These are phyloP conservation scores for Irpex rosettiformis DNA, from an alignment of 1,284 basidiomycete genomes.

Conservation along the genomic window DNA sequence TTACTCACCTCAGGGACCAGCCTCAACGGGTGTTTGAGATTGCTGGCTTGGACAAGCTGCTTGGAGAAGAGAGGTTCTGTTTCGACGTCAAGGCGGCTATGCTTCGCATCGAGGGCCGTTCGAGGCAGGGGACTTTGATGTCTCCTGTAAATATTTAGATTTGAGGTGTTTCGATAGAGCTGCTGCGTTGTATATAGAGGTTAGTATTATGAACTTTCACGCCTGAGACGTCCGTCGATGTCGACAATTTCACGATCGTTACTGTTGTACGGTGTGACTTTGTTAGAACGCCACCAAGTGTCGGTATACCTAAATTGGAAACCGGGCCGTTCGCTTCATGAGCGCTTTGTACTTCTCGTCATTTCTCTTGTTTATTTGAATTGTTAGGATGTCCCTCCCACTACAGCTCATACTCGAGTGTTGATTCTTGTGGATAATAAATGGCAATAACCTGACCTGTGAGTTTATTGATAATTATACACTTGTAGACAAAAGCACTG, in stretches of 20 bases:
- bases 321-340: too few relatives aligned
- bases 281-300: background rate
- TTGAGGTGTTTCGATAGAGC: background rate
- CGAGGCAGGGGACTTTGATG: background rate
- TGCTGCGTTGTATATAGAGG: background rate
- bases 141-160: background rate
- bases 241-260: background rate
- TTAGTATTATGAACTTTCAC: background rate
- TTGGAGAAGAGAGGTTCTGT: constrained; percentile 71
- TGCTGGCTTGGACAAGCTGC: constrained; percentile 61
- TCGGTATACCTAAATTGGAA: too few relatives aligned
- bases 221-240: too few relatives aligned
- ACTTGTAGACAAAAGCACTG: background rate
- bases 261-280: background rate
- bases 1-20: constrained; percentile 68
- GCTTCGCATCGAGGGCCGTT: constrained; percentile 27
- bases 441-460: too few relatives aligned
- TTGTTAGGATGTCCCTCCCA: too few relatives aligned
- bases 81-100: constrained; percentile 70
- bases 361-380: too few relatives aligned
- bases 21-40: constrained; percentile 61
- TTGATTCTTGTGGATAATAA: too few relatives aligned
- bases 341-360: too few relatives aligned
- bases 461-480: too few relatives aligned
- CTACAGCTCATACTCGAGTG: too few relatives aligned